A percentile compares a stretch with the other conserved stretches of the same genome.
Conservation (phyloP, 2,329 filamentous ascomycete genomes). For the Penicillium fuscoglaucum region DNA sequence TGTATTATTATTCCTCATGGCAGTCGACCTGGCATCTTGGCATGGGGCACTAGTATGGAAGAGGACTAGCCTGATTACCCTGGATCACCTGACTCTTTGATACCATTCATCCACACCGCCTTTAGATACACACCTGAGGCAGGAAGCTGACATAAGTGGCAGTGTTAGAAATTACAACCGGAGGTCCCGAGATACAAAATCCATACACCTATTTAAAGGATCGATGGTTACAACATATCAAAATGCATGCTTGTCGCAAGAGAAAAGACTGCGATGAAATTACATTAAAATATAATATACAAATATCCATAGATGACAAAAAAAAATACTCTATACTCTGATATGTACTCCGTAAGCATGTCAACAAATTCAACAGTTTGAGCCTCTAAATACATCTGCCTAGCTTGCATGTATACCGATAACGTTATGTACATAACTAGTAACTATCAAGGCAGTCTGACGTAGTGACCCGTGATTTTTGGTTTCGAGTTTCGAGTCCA, state of each 20-base stretch:
- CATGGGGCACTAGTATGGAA: conserved; percentile 19
- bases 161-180: not conserved
- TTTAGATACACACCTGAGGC: not conserved
- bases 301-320: not conserved
- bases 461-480: conserved; percentile 6
- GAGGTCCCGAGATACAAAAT: not conserved
- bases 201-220: not conserved
- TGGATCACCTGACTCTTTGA: conserved; percentile 1
- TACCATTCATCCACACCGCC: conserved; percentile 4
- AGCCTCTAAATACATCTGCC: not conserved
- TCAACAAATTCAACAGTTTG: conserved; percentile 2
- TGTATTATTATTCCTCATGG: conserved; percentile 29
- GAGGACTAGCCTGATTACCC: not conserved
- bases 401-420: not conserved
- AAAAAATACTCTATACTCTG: not conserved
- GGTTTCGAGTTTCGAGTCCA: conserved; percentile 1
- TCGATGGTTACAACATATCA: not conserved
- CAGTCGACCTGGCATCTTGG: conserved; percentile 32
- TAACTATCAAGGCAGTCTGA: conserved; percentile 1
- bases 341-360: not conserved
- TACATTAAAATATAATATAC: too few relatives aligned
- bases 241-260: not conserved
- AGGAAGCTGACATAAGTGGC: not conserved
- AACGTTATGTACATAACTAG: not conserved
- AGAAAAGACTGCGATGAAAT: not conserved